These are phyloP conservation scores for Penicillium sp. DNA, from an alignment of 2,329 filamentous ascomycete genomes.

Conservation along the genomic window DNA sequence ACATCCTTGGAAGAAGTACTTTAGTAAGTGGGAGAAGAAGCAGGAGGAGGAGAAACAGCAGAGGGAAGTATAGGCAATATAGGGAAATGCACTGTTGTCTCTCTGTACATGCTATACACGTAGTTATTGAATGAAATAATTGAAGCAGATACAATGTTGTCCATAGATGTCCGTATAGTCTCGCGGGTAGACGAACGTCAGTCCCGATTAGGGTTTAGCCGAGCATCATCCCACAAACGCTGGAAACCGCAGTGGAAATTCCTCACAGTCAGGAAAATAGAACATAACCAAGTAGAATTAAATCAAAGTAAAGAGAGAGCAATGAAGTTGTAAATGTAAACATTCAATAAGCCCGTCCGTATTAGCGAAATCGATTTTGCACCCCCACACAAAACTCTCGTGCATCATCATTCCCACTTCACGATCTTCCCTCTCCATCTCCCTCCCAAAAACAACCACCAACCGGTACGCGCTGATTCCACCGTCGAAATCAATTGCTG, in stretches of 20 bases:
- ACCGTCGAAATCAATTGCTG: not conserved
- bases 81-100: not conserved
- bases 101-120: too few relatives aligned
- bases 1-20: slow-evolving; percentile 39
- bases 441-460: slow-evolving; percentile 5
- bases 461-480: slow-evolving; percentile 12
- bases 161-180: not conserved
- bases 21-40: slow-evolving; percentile 18
- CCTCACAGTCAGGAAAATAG: not conserved
- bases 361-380: slow-evolving; percentile 27
- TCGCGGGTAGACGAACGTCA: not conserved
- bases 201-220: slow-evolving; percentile 40
- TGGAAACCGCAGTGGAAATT: not conserved
- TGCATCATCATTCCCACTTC: slow-evolving; percentile 21
- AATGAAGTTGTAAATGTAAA: not conserved
- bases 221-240: slow-evolving; percentile 33
- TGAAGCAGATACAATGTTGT: too few relatives aligned
- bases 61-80: not conserved
- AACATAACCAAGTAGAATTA: not conserved
- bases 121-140: too few relatives aligned
- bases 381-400: slow-evolving; percentile 30
- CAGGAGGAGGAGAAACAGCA: not conserved
- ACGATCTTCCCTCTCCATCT: slow-evolving; percentile 15
- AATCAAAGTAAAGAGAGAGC: not conserved
- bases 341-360: slow-evolving; percentile 4